Evolutionary conservation across 2,329 filamentous ascomycete genomes (phyloP).

Genomic region (Aspergillus fumigatus): DNA sequence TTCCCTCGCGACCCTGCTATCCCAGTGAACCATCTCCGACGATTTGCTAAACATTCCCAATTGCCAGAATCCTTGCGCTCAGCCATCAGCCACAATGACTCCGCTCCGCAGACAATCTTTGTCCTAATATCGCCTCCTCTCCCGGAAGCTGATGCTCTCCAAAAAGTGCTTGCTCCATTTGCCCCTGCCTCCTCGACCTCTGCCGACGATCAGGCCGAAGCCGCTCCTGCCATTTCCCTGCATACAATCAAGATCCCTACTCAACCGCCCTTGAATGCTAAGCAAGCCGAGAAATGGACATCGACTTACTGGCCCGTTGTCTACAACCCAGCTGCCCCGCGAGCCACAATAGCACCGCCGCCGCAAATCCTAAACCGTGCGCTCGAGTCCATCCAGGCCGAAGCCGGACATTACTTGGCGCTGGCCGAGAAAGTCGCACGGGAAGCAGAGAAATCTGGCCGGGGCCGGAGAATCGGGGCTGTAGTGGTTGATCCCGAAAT

Average conservation of each 20-base stretch:
- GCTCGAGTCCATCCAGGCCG: conserved; percentile 32
- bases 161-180: conserved; percentile 35
- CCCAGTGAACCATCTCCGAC: conserved; percentile 36
- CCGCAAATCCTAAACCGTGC: conserved; percentile 32
- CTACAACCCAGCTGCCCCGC: conserved; percentile 43
- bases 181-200: conserved; percentile 12
- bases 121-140: conserved; percentile 39
- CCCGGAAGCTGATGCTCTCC: conserved; percentile 31
- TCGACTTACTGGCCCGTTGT: conserved; percentile 40
- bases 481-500: conserved; percentile 44
- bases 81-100: conserved; percentile 15
- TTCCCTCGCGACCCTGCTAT: conserved; percentile 32
- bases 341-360: conserved; percentile 40
- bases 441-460: conserved; percentile 33
- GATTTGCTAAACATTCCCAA: conserved; percentile 35
- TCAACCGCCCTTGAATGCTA: conserved; percentile 35
- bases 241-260: conserved; percentile 35
- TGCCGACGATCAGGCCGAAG: conserved; percentile 3
- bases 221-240: conserved; percentile 13
- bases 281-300: conserved; percentile 42
- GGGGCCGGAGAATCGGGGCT: conserved; percentile 39
- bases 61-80: conserved; percentile 28
- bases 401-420: conserved; percentile 36
- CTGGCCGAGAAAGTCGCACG: conserved; percentile 36
- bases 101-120: conserved; percentile 33